Conservation (phyloP, 2,329 filamentous ascomycete genomes). For the Chaetomium sp. region DNA sequence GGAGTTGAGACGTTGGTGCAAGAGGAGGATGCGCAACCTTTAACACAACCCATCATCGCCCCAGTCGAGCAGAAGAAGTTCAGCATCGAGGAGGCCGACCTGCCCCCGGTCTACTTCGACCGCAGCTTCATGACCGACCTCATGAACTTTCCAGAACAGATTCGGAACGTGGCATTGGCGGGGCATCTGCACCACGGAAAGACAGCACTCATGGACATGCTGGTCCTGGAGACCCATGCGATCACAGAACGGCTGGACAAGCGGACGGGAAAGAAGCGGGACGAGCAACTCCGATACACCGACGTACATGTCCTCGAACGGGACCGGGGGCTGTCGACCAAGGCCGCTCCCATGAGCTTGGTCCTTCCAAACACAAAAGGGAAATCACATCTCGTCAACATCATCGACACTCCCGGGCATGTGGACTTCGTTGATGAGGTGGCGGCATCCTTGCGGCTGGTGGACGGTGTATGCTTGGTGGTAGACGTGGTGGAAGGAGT, state of each 20-base stretch:
- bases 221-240: conserved; percentile 93
- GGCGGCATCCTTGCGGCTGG: conserved; percentile 80
- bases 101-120: conserved; percentile 85
- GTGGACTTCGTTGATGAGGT: conserved; percentile 99
- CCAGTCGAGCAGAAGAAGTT: conserved; percentile 96
- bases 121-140: conserved; percentile 92
- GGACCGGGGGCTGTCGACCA: conserved; percentile 87
- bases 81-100: conserved; percentile 85
- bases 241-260: conserved; percentile 77
- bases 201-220: conserved; percentile 97
- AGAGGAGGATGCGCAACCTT: conserved; percentile 93
- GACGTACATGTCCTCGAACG: conserved; percentile 88
- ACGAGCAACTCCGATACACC: conserved; percentile 93
- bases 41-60: conserved; percentile 90
- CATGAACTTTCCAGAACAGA: conserved; percentile 94
- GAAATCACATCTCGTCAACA: conserved; percentile 93
- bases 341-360: conserved; percentile 91
- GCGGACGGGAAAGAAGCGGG: conserved; percentile 75
- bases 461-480: conserved; percentile 88
- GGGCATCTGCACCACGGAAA: conserved; percentile 97
- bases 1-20: conserved; percentile 96
- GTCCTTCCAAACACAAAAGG: conserved; percentile 84
- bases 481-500: conserved; percentile 98
- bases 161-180: conserved; percentile 86
- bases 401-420: conserved; percentile 94